A percentile compares a stretch with the other conserved stretches of the same genome.
Evolutionary conservation across 495 filamentous ascomycete species (phyloP).

Genomic region (Hypoxylon subgilvum): DNA sequence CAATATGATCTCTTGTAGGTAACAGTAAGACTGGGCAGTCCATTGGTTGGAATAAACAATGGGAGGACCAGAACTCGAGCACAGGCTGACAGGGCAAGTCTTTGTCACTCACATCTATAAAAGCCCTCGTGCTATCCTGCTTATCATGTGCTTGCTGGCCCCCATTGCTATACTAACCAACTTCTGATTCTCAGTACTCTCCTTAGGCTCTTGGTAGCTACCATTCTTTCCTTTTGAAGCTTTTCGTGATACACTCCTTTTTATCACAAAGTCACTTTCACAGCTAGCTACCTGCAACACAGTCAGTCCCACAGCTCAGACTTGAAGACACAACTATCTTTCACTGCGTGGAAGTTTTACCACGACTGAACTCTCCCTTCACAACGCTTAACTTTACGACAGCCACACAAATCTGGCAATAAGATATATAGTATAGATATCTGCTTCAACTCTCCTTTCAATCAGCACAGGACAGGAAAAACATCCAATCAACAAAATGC

Average conservation of each 20-base stretch:
- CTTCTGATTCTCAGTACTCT: constrained; percentile 34
- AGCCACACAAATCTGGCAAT: background rate
- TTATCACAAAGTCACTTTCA: constrained; percentile 34
- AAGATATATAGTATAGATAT: constrained; percentile 7
- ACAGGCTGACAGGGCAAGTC: background rate
- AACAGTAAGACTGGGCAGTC: background rate
- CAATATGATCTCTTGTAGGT: constrained; percentile 15
- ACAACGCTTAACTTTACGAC: constrained; percentile 10
- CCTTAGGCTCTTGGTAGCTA: constrained; percentile 37
- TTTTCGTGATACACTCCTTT: constrained; percentile 40
- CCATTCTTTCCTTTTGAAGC: constrained; percentile 34
- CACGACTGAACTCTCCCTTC: constrained; percentile 10
- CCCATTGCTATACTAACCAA: constrained; percentile 11
- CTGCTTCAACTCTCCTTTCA: constrained; percentile 13
- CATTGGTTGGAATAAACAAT: constrained; percentile 26
- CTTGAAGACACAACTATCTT: constrained; percentile 24
- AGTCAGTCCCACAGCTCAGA: constrained; percentile 15
- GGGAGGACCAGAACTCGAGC: constrained; percentile 15
- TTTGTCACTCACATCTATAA: constrained; percentile 35
- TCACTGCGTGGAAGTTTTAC: constrained; percentile 20
- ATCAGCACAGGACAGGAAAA: constrained; percentile 15
- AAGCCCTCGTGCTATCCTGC: constrained; percentile 15
- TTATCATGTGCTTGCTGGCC: constrained; percentile 1
- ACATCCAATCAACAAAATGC: constrained; percentile 42
- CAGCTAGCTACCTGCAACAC: constrained; percentile 25